Base-by-base conservation (phyloP, 305 asterid species). In the Rubia tinctorum region DNA sequence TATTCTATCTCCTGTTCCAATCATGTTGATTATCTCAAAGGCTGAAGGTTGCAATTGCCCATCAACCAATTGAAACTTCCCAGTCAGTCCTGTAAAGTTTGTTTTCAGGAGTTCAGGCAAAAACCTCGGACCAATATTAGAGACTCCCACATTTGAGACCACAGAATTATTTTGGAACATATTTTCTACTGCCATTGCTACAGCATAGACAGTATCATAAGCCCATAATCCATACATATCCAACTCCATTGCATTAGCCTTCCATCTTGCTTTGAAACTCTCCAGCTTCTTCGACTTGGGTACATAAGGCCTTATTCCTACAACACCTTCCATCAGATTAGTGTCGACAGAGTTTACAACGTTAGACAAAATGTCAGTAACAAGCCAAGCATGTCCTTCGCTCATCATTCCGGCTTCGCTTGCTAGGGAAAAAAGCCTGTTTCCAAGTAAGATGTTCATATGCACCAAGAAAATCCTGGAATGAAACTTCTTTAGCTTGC, bases 151-250 rank as follows among this genome's bases (percentile, higher is more conserved):
- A 61, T 17, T 70, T 65, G 63, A 44, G 0, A 56, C 5, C 20
- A 18, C 71, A 37, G 61, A 62, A 17, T 70, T 65, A n/a, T 22
- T 1, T 3, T 74, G 63, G 1, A 67, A 49, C 20, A 53, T 61
- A 11, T 72, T 86, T 68, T 86, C 93, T 0, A n/a, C 71, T 5
- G 91, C 84, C 17, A 70, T 45, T 20, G 89, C 93, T 7, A 84
- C 75, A 18, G 93, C 86, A 2, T 76, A 75, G 8, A 82, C 34
- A 14, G 88, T 63, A 67, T 88, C 93, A 39, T 88, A 86, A 3
- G 87, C 91, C 91, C 88, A 86, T 4, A 88, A 47, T 8, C 89
- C 91, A 68, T 85, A 85, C 6, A 77, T 56, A 58, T 84, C 84
- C 18, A 82, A 42, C 22, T 82, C 85, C 70, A 59, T 66, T 11